A percentile compares a stretch with the other conserved stretches of the same genome.
Conservation (phyloP, 805 yeast genomes). For the Metschnikowia lochheadii region DNA sequence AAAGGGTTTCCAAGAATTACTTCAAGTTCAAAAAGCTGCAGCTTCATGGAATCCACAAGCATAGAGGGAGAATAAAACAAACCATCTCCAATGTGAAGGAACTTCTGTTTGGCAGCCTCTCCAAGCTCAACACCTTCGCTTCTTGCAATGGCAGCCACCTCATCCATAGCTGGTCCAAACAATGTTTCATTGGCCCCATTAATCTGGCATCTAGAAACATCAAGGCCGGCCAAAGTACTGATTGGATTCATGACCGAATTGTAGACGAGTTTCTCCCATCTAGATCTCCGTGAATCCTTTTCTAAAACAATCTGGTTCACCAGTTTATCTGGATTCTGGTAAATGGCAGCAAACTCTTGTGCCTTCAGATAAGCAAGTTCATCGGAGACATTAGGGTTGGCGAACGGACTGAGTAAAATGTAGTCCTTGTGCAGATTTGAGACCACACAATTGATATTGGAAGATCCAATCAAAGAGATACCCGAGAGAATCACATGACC, state of each 20-base stretch:
- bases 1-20: slow-evolving; percentile 67
- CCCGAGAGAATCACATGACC: slow-evolving; percentile 53
- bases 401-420: slow-evolving; percentile 50
- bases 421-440: slow-evolving; percentile 50
- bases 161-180: slow-evolving; percentile 60
- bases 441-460: slow-evolving; percentile 45
- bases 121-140: slow-evolving; percentile 61
- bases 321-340: slow-evolving; percentile 24
- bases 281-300: slow-evolving; percentile 25
- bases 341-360: slow-evolving; percentile 24
- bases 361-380: slow-evolving; percentile 15
- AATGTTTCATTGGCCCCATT: slow-evolving; percentile 27
- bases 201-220: slow-evolving; percentile 35
- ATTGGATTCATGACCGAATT: slow-evolving; percentile 35
- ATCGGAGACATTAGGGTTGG: slow-evolving; percentile 19
- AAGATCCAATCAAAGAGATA: slow-evolving; percentile 59
- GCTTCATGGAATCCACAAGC: slow-evolving; percentile 63
- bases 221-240: slow-evolving; percentile 31
- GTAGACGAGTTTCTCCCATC: slow-evolving; percentile 40
- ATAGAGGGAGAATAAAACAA: slow-evolving; percentile 60
- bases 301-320: slow-evolving; percentile 26
- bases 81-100: slow-evolving; percentile 46
- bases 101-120: slow-evolving; percentile 42
- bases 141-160: slow-evolving; percentile 60
- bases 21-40: slow-evolving; percentile 67